These are phyloP conservation scores for Stephanocyclus meneghinianus DNA, from an alignment of 352 stramenopile genomes.

Conservation along the genomic window DNA sequence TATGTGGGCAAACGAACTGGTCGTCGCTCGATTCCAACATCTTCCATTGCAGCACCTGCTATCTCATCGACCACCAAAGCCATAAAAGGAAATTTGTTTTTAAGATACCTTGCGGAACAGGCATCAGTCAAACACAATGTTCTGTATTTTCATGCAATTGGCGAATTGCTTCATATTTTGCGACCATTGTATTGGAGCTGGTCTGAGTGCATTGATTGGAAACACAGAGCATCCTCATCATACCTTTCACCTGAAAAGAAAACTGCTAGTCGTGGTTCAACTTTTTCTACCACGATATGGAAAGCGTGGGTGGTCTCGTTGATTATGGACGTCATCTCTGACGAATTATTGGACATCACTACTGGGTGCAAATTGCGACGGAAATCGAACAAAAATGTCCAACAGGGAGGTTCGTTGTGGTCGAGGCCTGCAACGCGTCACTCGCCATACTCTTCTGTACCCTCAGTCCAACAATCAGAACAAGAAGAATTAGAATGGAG, in stretches of 20 bases:
- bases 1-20: conserved; percentile 53
- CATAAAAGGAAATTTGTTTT: not conserved
- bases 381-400: conserved; percentile 2
- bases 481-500: conserved; percentile 39
- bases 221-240: conserved; percentile 3
- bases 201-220: conserved; percentile 40
- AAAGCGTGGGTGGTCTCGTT: conserved; percentile 50
- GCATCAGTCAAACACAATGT: conserved; percentile 22
- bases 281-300: conserved; percentile 40
- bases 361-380: conserved; percentile 4
- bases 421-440: conserved; percentile 3
- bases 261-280: not conserved
- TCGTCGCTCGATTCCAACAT: conserved; percentile 38
- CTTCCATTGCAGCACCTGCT: not conserved
- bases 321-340: conserved; percentile 51
- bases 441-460: not conserved
- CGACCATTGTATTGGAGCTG: conserved; percentile 55
- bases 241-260: not conserved
- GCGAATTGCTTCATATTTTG: conserved; percentile 52
- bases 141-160: conserved; percentile 35
- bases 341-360: conserved; percentile 37
- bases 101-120: conserved; percentile 7
- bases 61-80: not conserved
- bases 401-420: not conserved
- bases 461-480: conserved; percentile 27